Conservation (phyloP, 2,329 filamentous ascomycete species). For the Sporothrix sp. region DNA sequence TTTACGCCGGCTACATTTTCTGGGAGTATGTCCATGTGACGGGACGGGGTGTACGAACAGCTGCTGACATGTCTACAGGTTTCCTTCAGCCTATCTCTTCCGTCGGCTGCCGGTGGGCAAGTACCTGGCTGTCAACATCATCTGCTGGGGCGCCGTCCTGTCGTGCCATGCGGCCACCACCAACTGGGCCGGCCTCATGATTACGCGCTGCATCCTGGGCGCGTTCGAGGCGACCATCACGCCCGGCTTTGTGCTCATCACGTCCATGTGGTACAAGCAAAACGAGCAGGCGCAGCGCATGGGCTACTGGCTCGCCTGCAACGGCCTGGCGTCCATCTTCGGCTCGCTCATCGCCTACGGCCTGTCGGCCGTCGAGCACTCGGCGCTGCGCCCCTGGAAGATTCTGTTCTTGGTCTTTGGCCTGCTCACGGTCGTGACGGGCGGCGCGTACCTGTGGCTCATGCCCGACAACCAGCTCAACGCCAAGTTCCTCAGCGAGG, state of each 20-base stretch:
- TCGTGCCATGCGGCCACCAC: constrained; percentile 22
- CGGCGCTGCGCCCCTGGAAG: constrained; percentile 30
- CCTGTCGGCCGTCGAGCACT: constrained; percentile 45
- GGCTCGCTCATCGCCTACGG: constrained; percentile 49
- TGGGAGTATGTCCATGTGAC: too few species aligned
- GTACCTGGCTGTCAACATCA: constrained; percentile 13
- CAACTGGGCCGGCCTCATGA: constrained; percentile 28
- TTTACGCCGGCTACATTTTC: constrained; percentile 27
- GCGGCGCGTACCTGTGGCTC: constrained; percentile 34
- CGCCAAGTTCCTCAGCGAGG: constrained; percentile 40
- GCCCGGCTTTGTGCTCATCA: constrained; percentile 47
- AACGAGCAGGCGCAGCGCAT: constrained; percentile 49
- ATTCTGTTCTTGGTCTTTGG: constrained; percentile 48
- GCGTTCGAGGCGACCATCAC: constrained; percentile 29
- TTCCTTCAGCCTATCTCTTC: background rate
- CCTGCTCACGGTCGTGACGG: constrained; percentile 38
- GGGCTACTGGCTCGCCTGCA: constrained; percentile 51
- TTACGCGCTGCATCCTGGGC: constrained; percentile 32
- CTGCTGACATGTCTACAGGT: too few species aligned
- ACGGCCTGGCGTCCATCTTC: constrained; percentile 48
- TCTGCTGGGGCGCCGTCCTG: constrained; percentile 20
- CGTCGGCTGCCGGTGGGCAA: constrained; percentile 20
- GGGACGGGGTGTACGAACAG: too few species aligned
- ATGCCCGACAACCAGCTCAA: constrained; percentile 43
- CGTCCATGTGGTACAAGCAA: constrained; percentile 53